These are phyloP conservation scores for Plasmodium relictum DNA, from an alignment of 169 alveolate genomes.

Conservation along the genomic window DNA sequence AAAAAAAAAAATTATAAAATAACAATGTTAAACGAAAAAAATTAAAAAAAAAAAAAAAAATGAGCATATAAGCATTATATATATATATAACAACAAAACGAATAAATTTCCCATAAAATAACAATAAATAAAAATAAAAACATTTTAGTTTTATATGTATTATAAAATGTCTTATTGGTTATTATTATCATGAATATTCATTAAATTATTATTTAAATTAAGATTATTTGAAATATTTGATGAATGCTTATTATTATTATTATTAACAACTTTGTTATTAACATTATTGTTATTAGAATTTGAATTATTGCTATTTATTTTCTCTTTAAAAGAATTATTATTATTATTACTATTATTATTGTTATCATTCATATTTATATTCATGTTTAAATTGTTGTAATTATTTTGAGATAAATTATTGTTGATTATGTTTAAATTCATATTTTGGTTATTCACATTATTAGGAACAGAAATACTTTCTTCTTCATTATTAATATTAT, in stretches of 20 bases:
- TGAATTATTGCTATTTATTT: constrained; percentile 3
- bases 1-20: background rate
- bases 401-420: background rate
- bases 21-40: background rate
- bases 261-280: background rate
- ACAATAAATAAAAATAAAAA: too few relatives aligned
- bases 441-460: background rate
- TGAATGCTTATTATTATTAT: background rate
- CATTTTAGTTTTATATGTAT: too few relatives aligned
- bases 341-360: constrained; percentile 4
- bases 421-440: background rate
- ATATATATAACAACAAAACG: too few relatives aligned
- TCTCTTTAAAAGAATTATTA: constrained; percentile 18
- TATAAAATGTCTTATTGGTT: too few relatives aligned
- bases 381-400: constrained; percentile 3
- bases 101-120: too few relatives aligned
- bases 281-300: background rate
- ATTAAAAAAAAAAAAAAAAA: background rate
- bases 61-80: background rate
- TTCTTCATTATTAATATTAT: constrained; percentile 79
- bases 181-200: too few relatives aligned
- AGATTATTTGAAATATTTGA: background rate
- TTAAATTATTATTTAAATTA: background rate
- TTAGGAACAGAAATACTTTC: background rate
- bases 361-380: background rate